phyloP scores from a whole-genome alignment of 768 basidiomycete genomes.

The Hortiboletus flavorubellus region DNA sequence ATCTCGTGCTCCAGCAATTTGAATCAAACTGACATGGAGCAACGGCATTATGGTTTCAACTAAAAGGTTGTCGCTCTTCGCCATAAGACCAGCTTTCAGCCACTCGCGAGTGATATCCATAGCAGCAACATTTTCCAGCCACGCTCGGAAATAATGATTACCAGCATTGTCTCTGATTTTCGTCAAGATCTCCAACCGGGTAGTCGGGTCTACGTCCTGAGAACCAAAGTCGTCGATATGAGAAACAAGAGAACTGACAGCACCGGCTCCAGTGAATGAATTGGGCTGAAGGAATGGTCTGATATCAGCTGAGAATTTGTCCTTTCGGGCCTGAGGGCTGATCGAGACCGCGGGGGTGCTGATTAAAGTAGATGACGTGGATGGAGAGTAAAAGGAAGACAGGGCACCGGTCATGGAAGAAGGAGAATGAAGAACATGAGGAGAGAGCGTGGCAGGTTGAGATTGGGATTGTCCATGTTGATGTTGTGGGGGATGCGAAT shows the following conservation, averaged over 20 bases:
- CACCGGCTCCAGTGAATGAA: slow-evolving; percentile 65
- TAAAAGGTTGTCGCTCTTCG: slow-evolving; percentile 50
- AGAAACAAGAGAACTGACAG: slow-evolving; percentile 59
- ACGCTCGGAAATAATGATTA: slow-evolving; percentile 84
- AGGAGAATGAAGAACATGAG: slow-evolving; percentile 64
- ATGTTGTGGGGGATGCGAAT: slow-evolving; percentile 32
- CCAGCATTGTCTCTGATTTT: slow-evolving; percentile 81
- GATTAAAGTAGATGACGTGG: slow-evolving; percentile 29
- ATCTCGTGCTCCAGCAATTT: slow-evolving; percentile 3
- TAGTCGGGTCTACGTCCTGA: slow-evolving; percentile 59
- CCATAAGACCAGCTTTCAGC: slow-evolving; percentile 67
- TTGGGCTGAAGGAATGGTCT: slow-evolving; percentile 55
- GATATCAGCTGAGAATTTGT: slow-evolving; percentile 49
- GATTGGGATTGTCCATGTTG: slow-evolving; percentile 28
- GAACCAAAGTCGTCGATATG: slow-evolving; percentile 59
- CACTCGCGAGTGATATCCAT: slow-evolving; percentile 81
- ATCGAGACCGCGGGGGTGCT: slow-evolving; percentile 29
- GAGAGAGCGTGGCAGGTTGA: slow-evolving; percentile 63
- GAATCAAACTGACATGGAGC: slow-evolving; percentile 65
- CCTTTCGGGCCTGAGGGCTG: slow-evolving; percentile 52
- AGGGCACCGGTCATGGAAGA: slow-evolving; percentile 35
- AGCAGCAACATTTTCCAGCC: slow-evolving; percentile 72
- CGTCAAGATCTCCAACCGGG: slow-evolving; percentile 71
- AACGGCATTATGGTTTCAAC: slow-evolving; percentile 83
- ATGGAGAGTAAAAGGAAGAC: slow-evolving; percentile 39